Evolutionary conservation across 768 basidiomycete genomes (phyloP), one percentile per base, ranked within the genome.

Genomic region (Mrakia gelida): DNA sequence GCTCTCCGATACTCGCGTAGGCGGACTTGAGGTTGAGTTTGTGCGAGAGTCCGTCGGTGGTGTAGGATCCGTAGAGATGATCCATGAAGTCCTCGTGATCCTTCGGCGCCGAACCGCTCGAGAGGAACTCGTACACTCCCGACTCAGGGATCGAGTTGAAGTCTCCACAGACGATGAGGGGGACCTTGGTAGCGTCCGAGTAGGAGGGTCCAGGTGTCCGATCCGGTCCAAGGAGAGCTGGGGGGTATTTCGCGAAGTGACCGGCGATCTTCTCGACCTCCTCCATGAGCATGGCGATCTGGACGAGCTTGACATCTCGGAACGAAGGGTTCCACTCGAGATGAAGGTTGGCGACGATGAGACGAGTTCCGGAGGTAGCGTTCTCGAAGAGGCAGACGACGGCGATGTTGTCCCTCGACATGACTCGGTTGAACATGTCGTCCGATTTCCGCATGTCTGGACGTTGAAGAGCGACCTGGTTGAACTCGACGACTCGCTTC

Each of bases 361-460:
- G 86, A 23, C 96, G 90, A 18, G 94, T 91, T 61, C 95, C 95
- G 0, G 95, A 93, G 59, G 89, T 88, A 79, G 89, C 89, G 85
- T 92, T 91, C 86, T 99, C 97, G 82, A 98, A 87, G 43, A 94
- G 88, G 81, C 90, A 90, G 77, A 95, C 87, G 80, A 94, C 90
- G 67, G 94, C 94, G 80, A 98, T 92, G 82, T 98, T 90, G 85
- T 98, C 96, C 84, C 94, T 93, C 80, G 92, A 92, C 81, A 98
- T 89, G 75, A 98, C 94, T 45, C 97, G 94, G 83, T 98, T 98
- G 89, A 98, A 98, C 95, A 98, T 95, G 86, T 98, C 96, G 82
- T 98, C 95, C 26, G 94, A 79, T 59, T 79, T 96, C 73, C 85
- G 83, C 82, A 85, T 84, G 65, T 85, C 94, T 71, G 91, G 89